phyloP scores from a whole-genome alignment of 768 basidiomycete genomes.

The Naematelia encephala region DNA sequence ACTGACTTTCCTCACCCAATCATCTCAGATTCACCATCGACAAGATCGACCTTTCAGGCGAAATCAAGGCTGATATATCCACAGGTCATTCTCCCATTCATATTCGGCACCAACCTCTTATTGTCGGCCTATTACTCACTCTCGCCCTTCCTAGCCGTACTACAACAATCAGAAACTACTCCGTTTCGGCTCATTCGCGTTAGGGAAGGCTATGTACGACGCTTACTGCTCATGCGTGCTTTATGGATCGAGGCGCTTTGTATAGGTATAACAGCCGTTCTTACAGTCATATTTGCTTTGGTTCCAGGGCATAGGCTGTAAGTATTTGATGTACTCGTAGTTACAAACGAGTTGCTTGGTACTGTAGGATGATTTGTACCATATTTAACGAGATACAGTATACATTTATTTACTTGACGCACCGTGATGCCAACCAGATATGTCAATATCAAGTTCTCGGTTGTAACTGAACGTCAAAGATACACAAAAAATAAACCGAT shows the following conservation, averaged over 20 bases:
- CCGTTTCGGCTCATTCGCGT: slow-evolving; percentile 92
- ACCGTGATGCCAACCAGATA: too few species aligned
- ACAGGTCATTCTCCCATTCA: slow-evolving; percentile 74
- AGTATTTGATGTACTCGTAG: too few species aligned
- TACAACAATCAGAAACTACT: slow-evolving; percentile 91
- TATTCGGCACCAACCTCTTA: slow-evolving; percentile 81
- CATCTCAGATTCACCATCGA: too few species aligned
- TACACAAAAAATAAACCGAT: too few species aligned
- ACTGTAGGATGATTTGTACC: too few species aligned
- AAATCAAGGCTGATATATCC: background rate
- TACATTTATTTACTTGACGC: too few species aligned
- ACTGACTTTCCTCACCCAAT: too few species aligned
- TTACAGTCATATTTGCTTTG: slow-evolving; percentile 91
- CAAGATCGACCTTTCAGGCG: too few species aligned
- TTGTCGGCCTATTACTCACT: slow-evolving; percentile 96
- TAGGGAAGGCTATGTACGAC: slow-evolving; percentile 89
- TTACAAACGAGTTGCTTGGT: too few species aligned
- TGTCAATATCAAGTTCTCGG: too few species aligned
- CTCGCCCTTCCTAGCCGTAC: slow-evolving; percentile 89
- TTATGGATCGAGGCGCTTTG: slow-evolving; percentile 67
- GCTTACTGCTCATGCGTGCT: slow-evolving; percentile 80
- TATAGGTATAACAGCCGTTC: slow-evolving; percentile 67
- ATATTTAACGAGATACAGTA: too few species aligned
- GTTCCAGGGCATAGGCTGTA: slow-evolving; percentile 89
- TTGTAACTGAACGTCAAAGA: too few species aligned